phyloP scores from a whole-genome alignment of 257 asterid genomes.

The Primulina eburnea region DNA sequence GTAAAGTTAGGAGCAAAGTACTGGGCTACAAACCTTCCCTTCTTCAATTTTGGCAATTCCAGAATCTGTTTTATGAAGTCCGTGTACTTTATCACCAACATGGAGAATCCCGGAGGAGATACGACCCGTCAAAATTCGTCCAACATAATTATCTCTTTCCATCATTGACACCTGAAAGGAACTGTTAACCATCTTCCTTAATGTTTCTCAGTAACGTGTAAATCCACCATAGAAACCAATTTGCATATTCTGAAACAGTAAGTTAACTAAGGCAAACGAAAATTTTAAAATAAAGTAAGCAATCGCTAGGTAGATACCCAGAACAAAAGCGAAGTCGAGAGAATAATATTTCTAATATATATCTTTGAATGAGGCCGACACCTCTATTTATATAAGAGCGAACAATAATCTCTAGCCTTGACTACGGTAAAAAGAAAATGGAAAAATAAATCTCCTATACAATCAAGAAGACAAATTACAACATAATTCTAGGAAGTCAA shows the following conservation, averaged over 20 bases:
- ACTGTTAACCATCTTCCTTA: constrained; percentile 52
- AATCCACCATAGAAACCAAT: constrained; percentile 20
- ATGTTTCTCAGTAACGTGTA: constrained; percentile 28
- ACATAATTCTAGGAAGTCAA: too few species aligned
- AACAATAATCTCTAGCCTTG: too few species aligned
- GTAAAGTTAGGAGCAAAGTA: constrained; percentile 4
- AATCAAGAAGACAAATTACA: too few species aligned
- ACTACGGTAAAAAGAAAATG: too few species aligned
- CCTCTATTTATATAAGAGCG: too few species aligned
- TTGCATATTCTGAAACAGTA: constrained; percentile 18
- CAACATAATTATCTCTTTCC: constrained; percentile 94
- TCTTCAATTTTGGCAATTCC: constrained; percentile 83
- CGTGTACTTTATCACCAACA: constrained; percentile 93
- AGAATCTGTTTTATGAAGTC: constrained; percentile 66
- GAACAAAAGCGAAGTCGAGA: constrained; percentile 6
- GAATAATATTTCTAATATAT: too few species aligned
- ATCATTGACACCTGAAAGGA: constrained; percentile 96
- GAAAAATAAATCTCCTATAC: too few species aligned
- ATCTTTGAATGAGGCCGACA: too few species aligned
- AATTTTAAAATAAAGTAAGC: constrained; percentile 3
- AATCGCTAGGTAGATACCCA: constrained; percentile 4
- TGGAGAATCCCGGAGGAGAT: constrained; percentile 72
- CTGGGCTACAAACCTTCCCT: constrained; percentile 69
- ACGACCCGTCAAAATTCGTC: constrained; percentile 94
- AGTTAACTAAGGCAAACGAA: constrained; percentile 11